These are phyloP conservation scores for Colletotrichum falcatum DNA, from an alignment of 2,329 filamentous ascomycete species.

Conservation along the genomic window DNA sequence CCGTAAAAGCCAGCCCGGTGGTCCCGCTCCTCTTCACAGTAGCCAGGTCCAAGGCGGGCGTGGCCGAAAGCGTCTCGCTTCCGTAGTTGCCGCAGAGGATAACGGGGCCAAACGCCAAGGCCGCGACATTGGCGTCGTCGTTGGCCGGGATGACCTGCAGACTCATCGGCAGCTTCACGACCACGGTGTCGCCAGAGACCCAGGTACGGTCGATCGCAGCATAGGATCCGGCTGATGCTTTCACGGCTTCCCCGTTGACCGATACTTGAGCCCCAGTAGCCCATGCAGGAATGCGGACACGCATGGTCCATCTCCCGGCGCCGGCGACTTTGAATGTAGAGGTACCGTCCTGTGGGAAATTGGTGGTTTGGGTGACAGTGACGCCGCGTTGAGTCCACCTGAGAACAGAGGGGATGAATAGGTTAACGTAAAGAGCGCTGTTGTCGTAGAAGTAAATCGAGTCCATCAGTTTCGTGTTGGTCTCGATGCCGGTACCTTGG, in stretches of 20 bases:
- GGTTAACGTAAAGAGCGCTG: constrained; percentile 59
- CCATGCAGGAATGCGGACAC: constrained; percentile 62
- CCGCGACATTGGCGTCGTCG: constrained; percentile 57
- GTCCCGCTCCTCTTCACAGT: constrained; percentile 45
- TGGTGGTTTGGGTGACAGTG: constrained; percentile 57
- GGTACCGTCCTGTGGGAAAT: constrained; percentile 56
- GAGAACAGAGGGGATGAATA: constrained; percentile 60
- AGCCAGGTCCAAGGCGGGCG: constrained; percentile 49
- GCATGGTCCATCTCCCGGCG: constrained; percentile 49
- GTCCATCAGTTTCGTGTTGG: constrained; percentile 66
- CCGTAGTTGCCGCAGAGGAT: constrained; percentile 61
- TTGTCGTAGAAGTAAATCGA: constrained; percentile 62
- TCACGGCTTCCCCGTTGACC: constrained; percentile 54
- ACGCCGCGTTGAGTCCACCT: constrained; percentile 57
- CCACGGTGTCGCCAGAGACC: constrained; percentile 57
- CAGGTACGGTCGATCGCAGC: constrained; percentile 55
- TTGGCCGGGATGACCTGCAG: constrained; percentile 59
- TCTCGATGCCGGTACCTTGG: constrained; percentile 63
- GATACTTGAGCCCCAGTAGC: constrained; percentile 52
- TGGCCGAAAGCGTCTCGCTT: constrained; percentile 41
- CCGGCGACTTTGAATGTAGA: constrained; percentile 53
- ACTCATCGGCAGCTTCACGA: constrained; percentile 59
- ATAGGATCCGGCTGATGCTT: constrained; percentile 53
- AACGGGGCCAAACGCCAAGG: constrained; percentile 60
- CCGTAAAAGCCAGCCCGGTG: constrained; percentile 49